These are phyloP conservation scores for Aspergillus saccharolyticus DNA, from an alignment of 495 filamentous ascomycete genomes.

Conservation along the genomic window DNA sequence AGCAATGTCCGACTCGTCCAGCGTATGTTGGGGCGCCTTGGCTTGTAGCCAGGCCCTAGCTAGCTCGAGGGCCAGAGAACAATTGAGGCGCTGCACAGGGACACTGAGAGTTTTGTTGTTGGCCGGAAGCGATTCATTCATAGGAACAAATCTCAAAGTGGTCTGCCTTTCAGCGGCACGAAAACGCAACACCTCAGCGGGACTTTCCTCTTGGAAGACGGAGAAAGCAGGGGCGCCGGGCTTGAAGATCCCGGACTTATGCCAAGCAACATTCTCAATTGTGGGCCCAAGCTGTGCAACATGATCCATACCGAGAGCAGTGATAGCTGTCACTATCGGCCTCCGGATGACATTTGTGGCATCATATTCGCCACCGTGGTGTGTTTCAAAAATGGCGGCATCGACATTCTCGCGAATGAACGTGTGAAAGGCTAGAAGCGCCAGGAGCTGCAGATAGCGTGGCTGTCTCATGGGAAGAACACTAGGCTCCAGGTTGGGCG, in stretches of 20 bases:
- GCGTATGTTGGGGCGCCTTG: slow-evolving; percentile 16
- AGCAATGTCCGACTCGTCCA: slow-evolving; percentile 16
- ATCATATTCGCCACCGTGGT: slow-evolving; percentile 81
- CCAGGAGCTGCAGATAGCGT: slow-evolving; percentile 59
- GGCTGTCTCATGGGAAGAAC: slow-evolving; percentile 30
- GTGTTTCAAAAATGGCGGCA: slow-evolving; percentile 70
- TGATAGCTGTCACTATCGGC: slow-evolving; percentile 65
- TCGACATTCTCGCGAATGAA: slow-evolving; percentile 69
- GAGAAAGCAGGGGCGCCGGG: slow-evolving; percentile 59
- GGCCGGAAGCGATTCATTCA: slow-evolving; percentile 41
- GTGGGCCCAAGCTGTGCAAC: slow-evolving; percentile 65
- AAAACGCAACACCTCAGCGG: slow-evolving; percentile 52
- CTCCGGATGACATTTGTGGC: slow-evolving; percentile 71
- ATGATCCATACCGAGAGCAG: slow-evolving; percentile 77
- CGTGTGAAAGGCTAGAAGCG: slow-evolving; percentile 69
- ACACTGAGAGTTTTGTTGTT: slow-evolving; percentile 23
- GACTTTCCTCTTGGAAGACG: slow-evolving; percentile 52
- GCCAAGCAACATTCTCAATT: slow-evolving; percentile 81
- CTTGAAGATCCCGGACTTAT: slow-evolving; percentile 85
- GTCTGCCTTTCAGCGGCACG: slow-evolving; percentile 61
- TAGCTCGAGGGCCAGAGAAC: slow-evolving; percentile 34
- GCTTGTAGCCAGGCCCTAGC: slow-evolving; percentile 18
- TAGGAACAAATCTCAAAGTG: slow-evolving; percentile 47
- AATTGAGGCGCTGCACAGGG: slow-evolving; percentile 37
- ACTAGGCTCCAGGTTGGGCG: slow-evolving; percentile 5